phyloP scores from a whole-genome alignment of 1,284 basidiomycete species.

The Lignosus rhinocerotis region DNA sequence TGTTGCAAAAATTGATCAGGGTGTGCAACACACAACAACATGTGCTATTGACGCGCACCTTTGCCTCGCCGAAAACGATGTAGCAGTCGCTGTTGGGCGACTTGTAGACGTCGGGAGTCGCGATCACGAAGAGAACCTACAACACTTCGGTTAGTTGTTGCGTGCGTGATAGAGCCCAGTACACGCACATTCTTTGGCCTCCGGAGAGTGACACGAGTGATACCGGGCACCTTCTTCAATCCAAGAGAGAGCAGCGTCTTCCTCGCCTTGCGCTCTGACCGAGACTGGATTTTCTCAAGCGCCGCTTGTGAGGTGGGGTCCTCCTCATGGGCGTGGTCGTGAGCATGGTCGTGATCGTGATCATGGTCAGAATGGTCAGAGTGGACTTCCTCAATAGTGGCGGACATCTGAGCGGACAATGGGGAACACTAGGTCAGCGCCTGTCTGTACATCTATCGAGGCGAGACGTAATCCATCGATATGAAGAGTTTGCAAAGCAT shows the following conservation, averaged over 20 bases:
- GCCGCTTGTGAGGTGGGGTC: conserved; percentile 83
- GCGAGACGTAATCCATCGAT: conserved; percentile 33
- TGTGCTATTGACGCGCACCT: conserved; percentile 47
- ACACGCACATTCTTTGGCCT: conserved; percentile 87
- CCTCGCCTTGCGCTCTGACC: conserved; percentile 89
- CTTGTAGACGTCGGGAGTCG: conserved; percentile 97
- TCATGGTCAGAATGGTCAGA: conserved; percentile 70
- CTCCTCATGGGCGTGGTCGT: conserved; percentile 64
- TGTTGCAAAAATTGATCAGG: conserved; percentile 30
- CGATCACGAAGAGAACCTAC: conserved; percentile 90
- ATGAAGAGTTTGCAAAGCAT: neutral
- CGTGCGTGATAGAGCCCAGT: neutral
- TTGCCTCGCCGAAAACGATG: conserved; percentile 98
- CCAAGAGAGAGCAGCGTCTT: conserved; percentile 88
- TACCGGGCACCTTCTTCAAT: conserved; percentile 88
- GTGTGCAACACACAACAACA: neutral
- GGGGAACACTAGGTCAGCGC: conserved; percentile 18
- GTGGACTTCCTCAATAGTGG: conserved; percentile 79
- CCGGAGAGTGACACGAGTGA: conserved; percentile 94
- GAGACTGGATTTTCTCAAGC: conserved; percentile 91
- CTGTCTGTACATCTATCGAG: conserved; percentile 38
- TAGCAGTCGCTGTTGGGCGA: conserved; percentile 96
- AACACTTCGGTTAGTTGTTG: too few species aligned
- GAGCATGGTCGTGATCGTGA: conserved; percentile 50
- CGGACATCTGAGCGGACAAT: conserved; percentile 58